These are phyloP conservation scores for Thermochaetoides thermophila DNA, from an alignment of 495 filamentous ascomycete species.

Conservation along the genomic window DNA sequence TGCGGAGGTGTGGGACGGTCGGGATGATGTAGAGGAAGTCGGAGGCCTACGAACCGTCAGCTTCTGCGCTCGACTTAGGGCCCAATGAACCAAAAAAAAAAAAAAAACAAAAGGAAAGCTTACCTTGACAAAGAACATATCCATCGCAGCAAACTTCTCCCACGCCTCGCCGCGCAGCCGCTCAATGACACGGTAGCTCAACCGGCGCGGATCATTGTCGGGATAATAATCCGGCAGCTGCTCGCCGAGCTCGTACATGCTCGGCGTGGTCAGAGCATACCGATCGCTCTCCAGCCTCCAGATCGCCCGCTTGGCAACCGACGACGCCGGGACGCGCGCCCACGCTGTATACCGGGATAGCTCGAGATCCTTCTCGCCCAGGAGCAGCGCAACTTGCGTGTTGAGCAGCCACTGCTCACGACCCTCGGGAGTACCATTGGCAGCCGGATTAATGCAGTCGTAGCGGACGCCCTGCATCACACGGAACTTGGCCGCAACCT, in stretches of 20 bases:
- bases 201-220: conserved; percentile 21
- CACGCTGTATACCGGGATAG: conserved; percentile 62
- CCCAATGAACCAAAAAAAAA: no score
- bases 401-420: conserved; percentile 65
- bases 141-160: conserved; percentile 35
- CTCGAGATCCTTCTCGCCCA: conserved; percentile 62
- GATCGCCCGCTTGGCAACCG: conserved; percentile 30
- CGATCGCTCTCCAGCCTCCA: conserved; percentile 35
- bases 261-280: conserved; percentile 31
- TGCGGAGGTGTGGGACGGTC: conserved; percentile 51
- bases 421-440: conserved; percentile 29
- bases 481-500: conserved; percentile 35
- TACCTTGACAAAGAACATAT: conserved; percentile 71
- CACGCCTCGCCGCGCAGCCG: conserved; percentile 28
- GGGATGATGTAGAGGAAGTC: conserved; percentile 63
- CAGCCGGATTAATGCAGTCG: conserved; percentile 35
- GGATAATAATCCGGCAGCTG: conserved; percentile 29
- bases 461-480: conserved; percentile 36
- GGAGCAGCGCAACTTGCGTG: conserved; percentile 55
- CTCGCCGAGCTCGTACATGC: conserved; percentile 29
- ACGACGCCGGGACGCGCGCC: conserved; percentile 39
- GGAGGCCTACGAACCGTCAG: conserved; percentile 43
- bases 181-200: conserved; percentile 24
- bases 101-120: no score
- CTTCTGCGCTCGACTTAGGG: no score